Conservation (phyloP, 1,284 basidiomycete species). For the Ustilago curta region DNA sequence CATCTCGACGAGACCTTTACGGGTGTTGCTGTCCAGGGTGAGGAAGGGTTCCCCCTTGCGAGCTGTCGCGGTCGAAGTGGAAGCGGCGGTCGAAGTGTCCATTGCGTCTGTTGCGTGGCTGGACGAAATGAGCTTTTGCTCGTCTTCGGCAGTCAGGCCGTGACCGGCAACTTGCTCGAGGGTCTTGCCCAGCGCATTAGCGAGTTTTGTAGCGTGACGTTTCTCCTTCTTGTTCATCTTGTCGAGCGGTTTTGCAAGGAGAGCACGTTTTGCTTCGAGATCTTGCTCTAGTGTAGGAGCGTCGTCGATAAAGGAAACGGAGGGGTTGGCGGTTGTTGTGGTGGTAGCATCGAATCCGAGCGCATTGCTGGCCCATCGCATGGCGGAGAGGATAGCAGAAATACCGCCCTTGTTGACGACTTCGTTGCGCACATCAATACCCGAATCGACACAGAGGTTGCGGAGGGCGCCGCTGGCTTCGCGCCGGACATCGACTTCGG, state of each 20-base stretch:
- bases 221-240: constrained; percentile 69
- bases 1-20: constrained; percentile 56
- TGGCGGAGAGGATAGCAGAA: constrained; percentile 42
- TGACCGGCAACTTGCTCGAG: constrained; percentile 40
- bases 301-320: constrained; percentile 35
- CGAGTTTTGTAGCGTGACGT: constrained; percentile 62
- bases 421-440: constrained; percentile 50
- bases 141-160: constrained; percentile 33
- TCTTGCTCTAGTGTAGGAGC: constrained; percentile 37
- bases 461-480: constrained; percentile 67
- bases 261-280: constrained; percentile 35
- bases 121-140: constrained; percentile 26
- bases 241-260: constrained; percentile 59
- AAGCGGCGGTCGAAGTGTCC: constrained; percentile 14
- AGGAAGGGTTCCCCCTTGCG: constrained; percentile 40
- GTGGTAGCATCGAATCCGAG: constrained; percentile 39
- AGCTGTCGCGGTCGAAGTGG: neutral
- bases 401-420: constrained; percentile 58
- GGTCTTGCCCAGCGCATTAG: constrained; percentile 39
- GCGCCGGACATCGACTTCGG: constrained; percentile 58
- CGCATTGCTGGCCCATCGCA: constrained; percentile 55
- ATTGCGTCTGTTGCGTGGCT: constrained; percentile 12
- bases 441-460: constrained; percentile 65
- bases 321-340: constrained; percentile 12
- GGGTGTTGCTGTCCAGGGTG: constrained; percentile 41